Conservation (phyloP, 768 basidiomycete genomes). For the Lentinula sp. region DNA sequence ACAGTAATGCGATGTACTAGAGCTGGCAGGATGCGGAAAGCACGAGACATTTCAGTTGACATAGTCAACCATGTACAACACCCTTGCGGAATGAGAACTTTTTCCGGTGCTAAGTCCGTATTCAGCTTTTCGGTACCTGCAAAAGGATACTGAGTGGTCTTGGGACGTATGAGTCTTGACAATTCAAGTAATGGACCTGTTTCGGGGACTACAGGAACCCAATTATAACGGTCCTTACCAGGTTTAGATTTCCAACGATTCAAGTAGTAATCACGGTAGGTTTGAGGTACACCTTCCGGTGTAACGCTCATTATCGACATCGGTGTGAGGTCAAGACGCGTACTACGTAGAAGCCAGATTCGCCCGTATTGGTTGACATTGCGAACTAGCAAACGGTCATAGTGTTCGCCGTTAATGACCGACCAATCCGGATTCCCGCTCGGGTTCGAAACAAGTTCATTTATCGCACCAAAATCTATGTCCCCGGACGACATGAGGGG, state of each 20-base stretch:
- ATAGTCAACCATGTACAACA: conserved; percentile 53
- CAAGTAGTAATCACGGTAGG: conserved; percentile 56
- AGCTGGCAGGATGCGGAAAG: conserved; percentile 57
- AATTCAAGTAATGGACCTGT: conserved; percentile 64
- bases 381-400: conserved; percentile 45
- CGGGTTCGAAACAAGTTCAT: conserved; percentile 40
- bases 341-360: conserved; percentile 45
- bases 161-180: conserved; percentile 32
- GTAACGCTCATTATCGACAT: conserved; percentile 41
- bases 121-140: conserved; percentile 12
- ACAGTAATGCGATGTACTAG: conserved; percentile 64
- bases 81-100: conserved; percentile 30
- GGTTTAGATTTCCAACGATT: conserved; percentile 36
- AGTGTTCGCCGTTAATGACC: conserved; percentile 40
- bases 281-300: conserved; percentile 37
- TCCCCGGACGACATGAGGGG: conserved; percentile 46
- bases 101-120: conserved; percentile 20
- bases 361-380: conserved; percentile 52
- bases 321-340: conserved; percentile 64
- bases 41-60: conserved; percentile 38
- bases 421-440: conserved; percentile 53
- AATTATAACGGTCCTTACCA: neutral
- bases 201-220: conserved; percentile 34
- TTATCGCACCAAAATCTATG: conserved; percentile 56
- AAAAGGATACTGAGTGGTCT: conserved; percentile 30